A percentile compares a stretch with the other conserved stretches of the same genome.
phyloP scores from a whole-genome alignment of 2,329 filamentous ascomycete species.

The Penicillium sclerotiorum region DNA sequence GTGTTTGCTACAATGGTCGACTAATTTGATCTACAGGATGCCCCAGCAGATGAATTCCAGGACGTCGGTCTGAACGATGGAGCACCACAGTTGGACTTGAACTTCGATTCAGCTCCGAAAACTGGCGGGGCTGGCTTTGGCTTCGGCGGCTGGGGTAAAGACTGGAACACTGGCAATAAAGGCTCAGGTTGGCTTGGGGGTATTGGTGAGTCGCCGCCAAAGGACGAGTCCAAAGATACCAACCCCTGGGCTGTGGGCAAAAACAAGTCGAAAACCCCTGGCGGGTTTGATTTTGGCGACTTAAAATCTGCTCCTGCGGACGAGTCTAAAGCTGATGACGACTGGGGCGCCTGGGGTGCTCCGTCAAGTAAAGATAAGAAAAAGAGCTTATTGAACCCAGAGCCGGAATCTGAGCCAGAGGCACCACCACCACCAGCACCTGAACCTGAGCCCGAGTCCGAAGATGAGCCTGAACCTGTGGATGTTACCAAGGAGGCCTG shows the following conservation, averaged over 20 bases:
- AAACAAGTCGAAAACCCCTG: constrained; percentile 40
- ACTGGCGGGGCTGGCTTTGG: constrained; percentile 42
- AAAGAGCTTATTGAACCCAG: constrained; percentile 28
- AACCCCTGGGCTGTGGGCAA: constrained; percentile 45
- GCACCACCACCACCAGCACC: constrained; percentile 12
- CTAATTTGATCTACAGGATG: constrained; percentile 28
- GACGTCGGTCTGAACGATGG: constrained; percentile 68
- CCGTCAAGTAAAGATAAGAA: constrained; percentile 37
- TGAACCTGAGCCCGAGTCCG: constrained; percentile 38
- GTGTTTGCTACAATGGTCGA: background rate
- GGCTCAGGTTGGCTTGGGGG: constrained; percentile 43
- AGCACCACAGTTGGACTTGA: constrained; percentile 60
- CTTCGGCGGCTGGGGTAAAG: constrained; percentile 63
- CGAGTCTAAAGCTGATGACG: constrained; percentile 39
- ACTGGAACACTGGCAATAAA: constrained; percentile 53
- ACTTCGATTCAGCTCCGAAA: constrained; percentile 53
- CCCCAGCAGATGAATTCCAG: constrained; percentile 60
- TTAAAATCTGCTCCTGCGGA: constrained; percentile 44
- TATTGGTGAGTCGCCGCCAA: constrained; percentile 33
- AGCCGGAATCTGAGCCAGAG: constrained; percentile 22
- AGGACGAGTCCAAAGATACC: constrained; percentile 34
- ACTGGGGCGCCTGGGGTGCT: constrained; percentile 27
- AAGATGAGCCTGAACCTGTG: constrained; percentile 24
- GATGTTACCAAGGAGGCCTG: constrained; percentile 36
- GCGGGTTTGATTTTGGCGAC: constrained; percentile 49